A percentile compares a stretch with the other conserved stretches of the same genome.
Evolutionary conservation across 2,329 filamentous ascomycete genomes (phyloP).

Genomic region (Aspergillus costaricaensis): DNA sequence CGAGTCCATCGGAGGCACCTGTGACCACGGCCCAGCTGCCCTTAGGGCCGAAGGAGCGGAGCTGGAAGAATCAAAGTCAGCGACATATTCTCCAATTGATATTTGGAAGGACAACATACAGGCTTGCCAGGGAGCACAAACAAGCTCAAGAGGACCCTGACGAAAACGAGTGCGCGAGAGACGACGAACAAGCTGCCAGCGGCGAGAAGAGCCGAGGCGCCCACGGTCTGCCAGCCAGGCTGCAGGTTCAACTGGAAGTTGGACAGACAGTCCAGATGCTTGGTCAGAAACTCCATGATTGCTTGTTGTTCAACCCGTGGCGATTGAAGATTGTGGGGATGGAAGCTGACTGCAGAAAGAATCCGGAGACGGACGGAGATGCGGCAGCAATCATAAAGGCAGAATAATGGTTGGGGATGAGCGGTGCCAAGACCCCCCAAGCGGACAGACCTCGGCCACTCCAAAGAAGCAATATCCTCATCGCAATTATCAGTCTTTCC

Average conservation of each 20-base stretch:
- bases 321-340: not conserved
- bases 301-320: slow-evolving; percentile 16
- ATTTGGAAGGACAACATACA: slow-evolving; percentile 34
- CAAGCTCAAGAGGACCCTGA: slow-evolving; percentile 64
- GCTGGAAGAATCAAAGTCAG: slow-evolving; percentile 53
- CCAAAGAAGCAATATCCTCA: not conserved
- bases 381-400: no score
- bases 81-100: not conserved
- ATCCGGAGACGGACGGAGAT: slow-evolving; percentile 1
- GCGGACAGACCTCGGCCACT: not conserved
- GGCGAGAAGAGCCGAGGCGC: slow-evolving; percentile 39
- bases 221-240: slow-evolving; percentile 40
- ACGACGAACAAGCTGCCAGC: slow-evolving; percentile 62
- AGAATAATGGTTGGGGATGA: slow-evolving; percentile 5
- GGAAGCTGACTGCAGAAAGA: slow-evolving; percentile 5
- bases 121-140: slow-evolving; percentile 64
- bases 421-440: not conserved
- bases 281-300: slow-evolving; percentile 35
- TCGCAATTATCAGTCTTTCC: not conserved
- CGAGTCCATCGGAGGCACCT: slow-evolving; percentile 92
- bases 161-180: slow-evolving; percentile 59
- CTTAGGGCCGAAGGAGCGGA: slow-evolving; percentile 85
- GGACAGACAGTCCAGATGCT: slow-evolving; percentile 34
- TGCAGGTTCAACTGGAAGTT: slow-evolving; percentile 37
- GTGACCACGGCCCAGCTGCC: slow-evolving; percentile 95